These are phyloP conservation scores for Nissolia schottii DNA, from an alignment of 306 rosid species.

Conservation along the genomic window DNA sequence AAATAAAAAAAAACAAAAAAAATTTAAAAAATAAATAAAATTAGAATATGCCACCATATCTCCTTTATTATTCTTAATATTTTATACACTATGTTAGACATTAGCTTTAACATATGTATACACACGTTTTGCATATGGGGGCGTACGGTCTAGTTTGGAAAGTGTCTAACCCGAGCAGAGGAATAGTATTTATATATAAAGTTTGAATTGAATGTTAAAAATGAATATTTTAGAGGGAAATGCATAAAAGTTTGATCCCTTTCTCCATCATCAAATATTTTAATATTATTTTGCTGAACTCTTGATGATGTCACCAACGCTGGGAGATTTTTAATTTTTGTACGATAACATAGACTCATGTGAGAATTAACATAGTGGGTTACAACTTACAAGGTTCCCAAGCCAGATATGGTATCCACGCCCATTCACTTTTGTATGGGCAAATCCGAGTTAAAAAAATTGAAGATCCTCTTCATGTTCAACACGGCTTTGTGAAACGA, in stretches of 20 bases:
- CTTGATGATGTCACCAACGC: too few relatives aligned
- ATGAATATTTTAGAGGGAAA: too few relatives aligned
- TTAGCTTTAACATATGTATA: background rate
- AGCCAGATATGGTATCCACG: background rate
- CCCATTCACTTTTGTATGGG: background rate
- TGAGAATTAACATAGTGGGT: too few relatives aligned
- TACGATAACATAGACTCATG: too few relatives aligned
- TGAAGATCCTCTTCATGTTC: background rate
- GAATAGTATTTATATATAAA: too few relatives aligned
- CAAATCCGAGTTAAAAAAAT: background rate
- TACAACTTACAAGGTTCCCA: background rate
- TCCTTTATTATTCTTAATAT: background rate
- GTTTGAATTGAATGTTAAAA: too few relatives aligned
- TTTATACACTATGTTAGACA: background rate
- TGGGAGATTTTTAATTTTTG: too few relatives aligned
- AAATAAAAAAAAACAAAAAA: background rate
- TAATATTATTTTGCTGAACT: too few relatives aligned
- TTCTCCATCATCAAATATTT: too few relatives aligned
- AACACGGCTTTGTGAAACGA: background rate
- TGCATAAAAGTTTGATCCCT: too few relatives aligned
- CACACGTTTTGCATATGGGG: slow-evolving; percentile 22
- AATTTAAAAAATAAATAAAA: background rate
- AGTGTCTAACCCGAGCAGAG: too few relatives aligned
- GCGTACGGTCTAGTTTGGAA: too few relatives aligned
- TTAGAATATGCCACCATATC: background rate